phyloP scores from a whole-genome alignment of 1,139 yeast genomes.

The Zygoascus meyerae region DNA sequence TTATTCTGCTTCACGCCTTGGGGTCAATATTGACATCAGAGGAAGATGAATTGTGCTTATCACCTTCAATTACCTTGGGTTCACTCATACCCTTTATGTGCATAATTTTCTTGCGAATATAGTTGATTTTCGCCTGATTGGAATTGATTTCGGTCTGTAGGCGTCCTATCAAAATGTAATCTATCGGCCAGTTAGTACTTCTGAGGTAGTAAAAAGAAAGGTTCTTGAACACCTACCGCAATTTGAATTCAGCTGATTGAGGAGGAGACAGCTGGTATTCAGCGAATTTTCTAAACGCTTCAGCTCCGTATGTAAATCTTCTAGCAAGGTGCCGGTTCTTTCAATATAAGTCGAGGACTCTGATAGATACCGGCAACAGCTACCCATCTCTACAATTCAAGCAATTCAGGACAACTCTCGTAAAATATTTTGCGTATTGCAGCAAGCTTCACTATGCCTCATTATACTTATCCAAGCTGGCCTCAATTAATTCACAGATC shows the following conservation, averaged over 20 bases:
- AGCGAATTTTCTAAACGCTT: not conserved
- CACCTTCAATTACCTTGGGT: too few species aligned
- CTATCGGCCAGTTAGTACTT: not conserved
- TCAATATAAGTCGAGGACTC: not conserved
- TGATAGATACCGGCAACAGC: not conserved
- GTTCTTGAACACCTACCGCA: not conserved
- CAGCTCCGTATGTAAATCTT: conserved; percentile 4
- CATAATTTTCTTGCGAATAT: not conserved
- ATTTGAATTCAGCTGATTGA: not conserved
- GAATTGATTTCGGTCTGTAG: not conserved
- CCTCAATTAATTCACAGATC: too few species aligned
- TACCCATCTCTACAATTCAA: too few species aligned
- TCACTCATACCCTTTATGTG: too few species aligned
- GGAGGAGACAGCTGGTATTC: not conserved
- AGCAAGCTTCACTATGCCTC: too few species aligned
- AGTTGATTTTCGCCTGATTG: not conserved
- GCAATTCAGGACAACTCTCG: too few species aligned
- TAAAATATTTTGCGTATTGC: too few species aligned
- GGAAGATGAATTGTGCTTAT: too few species aligned
- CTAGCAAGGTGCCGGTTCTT: not conserved
- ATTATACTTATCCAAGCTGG: too few species aligned
- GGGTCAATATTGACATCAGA: too few species aligned
- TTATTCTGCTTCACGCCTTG: too few species aligned
- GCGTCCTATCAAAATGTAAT: not conserved
- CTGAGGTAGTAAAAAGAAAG: not conserved